phyloP scores from a whole-genome alignment of 805 yeast genomes.

The Trichomonascus vanleenenianus region DNA sequence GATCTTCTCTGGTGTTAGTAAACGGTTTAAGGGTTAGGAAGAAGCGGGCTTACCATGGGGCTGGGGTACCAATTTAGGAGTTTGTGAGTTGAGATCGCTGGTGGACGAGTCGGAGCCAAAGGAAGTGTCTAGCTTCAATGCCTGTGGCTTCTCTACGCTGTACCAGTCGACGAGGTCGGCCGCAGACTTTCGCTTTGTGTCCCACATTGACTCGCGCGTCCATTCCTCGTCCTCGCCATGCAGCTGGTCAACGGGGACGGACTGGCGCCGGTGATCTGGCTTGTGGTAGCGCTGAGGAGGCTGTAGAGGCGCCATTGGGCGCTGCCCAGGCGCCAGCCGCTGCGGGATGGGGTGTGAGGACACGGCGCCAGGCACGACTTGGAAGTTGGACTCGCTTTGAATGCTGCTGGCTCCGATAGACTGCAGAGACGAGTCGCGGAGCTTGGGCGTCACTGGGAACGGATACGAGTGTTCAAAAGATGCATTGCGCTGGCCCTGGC shows the following conservation, averaged over 20 bases:
- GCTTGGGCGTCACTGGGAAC: background rate
- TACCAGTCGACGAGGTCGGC: background rate
- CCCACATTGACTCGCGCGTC: background rate
- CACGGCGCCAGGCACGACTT: background rate
- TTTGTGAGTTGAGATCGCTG: too few species aligned
- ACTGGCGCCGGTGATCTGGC: slow-evolving; percentile 2
- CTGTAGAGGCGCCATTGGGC: background rate
- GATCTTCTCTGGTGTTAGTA: too few species aligned
- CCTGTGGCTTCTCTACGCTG: too few species aligned
- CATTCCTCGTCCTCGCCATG: background rate
- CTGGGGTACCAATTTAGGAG: too few species aligned
- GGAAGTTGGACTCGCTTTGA: slow-evolving; percentile 2
- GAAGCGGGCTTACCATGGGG: too few species aligned
- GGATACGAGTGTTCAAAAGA: background rate
- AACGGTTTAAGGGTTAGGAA: too few species aligned
- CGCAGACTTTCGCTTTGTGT: slow-evolving; percentile 1
- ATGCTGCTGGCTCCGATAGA: background rate
- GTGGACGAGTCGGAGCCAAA: too few species aligned
- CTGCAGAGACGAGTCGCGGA: background rate
- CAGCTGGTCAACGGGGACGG: slow-evolving; percentile 3
- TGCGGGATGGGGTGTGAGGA: background rate
- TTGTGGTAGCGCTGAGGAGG: slow-evolving; percentile 3
- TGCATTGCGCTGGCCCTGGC: too few species aligned
- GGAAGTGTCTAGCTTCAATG: too few species aligned
- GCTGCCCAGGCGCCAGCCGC: background rate